A percentile compares a stretch with the other conserved stretches of the same genome.
Evolutionary conservation across 805 yeast genomes (phyloP).

Genomic region (Lachancea mirantina): DNA sequence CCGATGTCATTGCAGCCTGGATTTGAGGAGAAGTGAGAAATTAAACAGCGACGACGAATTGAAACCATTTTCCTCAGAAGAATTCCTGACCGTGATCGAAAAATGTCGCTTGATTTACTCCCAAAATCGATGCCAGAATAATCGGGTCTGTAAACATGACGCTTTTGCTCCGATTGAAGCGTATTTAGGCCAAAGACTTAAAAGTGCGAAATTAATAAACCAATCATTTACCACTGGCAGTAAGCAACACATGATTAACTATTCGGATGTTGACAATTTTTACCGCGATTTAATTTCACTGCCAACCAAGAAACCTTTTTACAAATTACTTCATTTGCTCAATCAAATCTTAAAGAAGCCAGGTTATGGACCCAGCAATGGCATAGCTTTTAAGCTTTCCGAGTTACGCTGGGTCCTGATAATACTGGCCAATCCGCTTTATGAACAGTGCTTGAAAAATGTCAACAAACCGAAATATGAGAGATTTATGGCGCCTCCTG

Average conservation of each 20-base stretch:
- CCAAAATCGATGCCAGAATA: neutral
- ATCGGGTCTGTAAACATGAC: slow-evolving; percentile 12
- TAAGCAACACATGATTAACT: slow-evolving; percentile 32
- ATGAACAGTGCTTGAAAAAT: slow-evolving; percentile 40
- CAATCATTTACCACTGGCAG: slow-evolving; percentile 41
- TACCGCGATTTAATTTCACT: slow-evolving; percentile 42
- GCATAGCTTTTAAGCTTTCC: neutral
- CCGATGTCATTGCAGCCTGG: slow-evolving; percentile 48
- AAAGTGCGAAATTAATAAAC: slow-evolving; percentile 42
- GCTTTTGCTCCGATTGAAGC: slow-evolving; percentile 45
- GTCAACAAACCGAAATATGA: slow-evolving; percentile 13
- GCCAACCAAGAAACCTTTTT: slow-evolving; percentile 57
- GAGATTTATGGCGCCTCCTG: slow-evolving; percentile 39
- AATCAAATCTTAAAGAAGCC: slow-evolving; percentile 48
- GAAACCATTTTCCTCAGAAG: neutral
- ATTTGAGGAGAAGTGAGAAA: neutral
- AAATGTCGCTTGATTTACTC: neutral
- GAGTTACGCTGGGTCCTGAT: slow-evolving; percentile 48
- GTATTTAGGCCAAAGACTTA: slow-evolving; percentile 42
- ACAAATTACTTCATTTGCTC: slow-evolving; percentile 45
- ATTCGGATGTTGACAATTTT: slow-evolving; percentile 38
- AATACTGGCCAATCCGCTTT: slow-evolving; percentile 60
- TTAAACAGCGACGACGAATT: neutral
- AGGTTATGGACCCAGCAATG: slow-evolving; percentile 11
- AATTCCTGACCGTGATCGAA: neutral